phyloP scores from a whole-genome alignment of 805 yeast genomes.

The Lipomyces starkeyi region DNA sequence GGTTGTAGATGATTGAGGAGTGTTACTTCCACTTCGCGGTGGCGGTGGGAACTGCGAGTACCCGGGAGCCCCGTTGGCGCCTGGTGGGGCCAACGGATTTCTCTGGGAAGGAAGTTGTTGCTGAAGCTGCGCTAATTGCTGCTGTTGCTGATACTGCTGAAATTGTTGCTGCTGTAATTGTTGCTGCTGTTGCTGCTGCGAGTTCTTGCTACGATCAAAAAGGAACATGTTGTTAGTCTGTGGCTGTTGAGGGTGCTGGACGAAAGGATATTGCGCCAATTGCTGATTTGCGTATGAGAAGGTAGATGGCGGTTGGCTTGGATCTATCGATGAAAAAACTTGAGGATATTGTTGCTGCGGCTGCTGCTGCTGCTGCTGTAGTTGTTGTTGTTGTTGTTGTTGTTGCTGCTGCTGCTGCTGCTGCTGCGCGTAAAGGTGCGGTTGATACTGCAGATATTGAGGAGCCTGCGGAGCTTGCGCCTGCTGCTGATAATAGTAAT shows the following conservation, averaged over 20 bases:
- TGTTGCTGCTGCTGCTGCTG: constrained; percentile 15
- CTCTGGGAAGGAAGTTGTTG: constrained; percentile 34
- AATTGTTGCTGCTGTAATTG: constrained; percentile 16
- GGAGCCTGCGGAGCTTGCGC: constrained; percentile 13
- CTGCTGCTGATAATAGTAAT: constrained; percentile 15
- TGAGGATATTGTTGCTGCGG: constrained; percentile 5
- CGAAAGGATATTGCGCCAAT: neutral
- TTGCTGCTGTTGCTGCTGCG: constrained; percentile 19
- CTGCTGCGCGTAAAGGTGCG: constrained; percentile 7
- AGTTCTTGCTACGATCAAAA: constrained; percentile 6
- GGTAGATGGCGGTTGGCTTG: neutral
- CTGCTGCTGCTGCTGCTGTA: neutral
- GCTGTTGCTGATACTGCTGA: constrained; percentile 31
- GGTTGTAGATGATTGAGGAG: constrained; percentile 60
- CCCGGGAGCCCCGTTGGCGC: constrained; percentile 32
- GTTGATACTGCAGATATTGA: constrained; percentile 19
- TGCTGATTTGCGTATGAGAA: constrained; percentile 6
- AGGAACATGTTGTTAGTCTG: constrained; percentile 6
- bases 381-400: constrained; percentile 21
- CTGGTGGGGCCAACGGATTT: constrained; percentile 19
- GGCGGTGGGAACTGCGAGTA: constrained; percentile 32
- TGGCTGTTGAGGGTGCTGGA: constrained; percentile 3
- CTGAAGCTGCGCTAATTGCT: constrained; percentile 33
- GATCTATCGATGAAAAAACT: neutral
- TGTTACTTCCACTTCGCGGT: constrained; percentile 2